Base-by-base conservation (phyloP, 2,329 filamentous ascomycete species). In the Colletotrichum ledebouriae region DNA sequence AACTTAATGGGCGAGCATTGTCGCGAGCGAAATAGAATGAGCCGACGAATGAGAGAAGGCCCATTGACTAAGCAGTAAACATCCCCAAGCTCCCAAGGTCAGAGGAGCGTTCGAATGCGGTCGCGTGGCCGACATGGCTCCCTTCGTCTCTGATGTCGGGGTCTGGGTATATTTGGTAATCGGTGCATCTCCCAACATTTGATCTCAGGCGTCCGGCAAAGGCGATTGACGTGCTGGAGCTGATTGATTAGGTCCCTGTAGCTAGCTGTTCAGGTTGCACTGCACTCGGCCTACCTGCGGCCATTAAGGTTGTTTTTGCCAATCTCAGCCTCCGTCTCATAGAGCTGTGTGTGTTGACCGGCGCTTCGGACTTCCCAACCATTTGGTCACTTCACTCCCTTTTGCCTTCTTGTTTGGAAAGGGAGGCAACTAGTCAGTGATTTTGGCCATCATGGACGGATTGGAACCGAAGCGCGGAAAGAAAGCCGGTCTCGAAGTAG, bases 1-100 rank as follows among this genome's bases (percentile, higher is more conserved):
- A 11, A 42, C 63, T 13, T 34, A 49, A 37, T 61, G 42, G 57
- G 57, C 64, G 64, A 63, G 59, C 39, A 63, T 63, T 67, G 29
- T 50, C 53, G 64, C 59, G 64, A 67, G 52, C n/a, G 47, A 55
- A 33, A 20, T 47, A 25, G 34, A 25, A 17, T 6, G n/a, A 29
- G 13, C 17, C 6, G 47, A 22, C 64, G 64, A 64, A 64, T 67
- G 52, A 17, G 46, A 63, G 25, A 3, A 17, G 17, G 46, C 12
- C 7, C 15, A 7, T 11, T 22, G 41, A 41, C 37, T 7, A 11
- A 50, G 29, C 34, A 59, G 34, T 44, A 52, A 61, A 20, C 12
- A 64, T n/a, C 20, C 25, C 20, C 63, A 58, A 44, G 53, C 65
- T 59, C 25, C 3, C 20, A 15, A 49, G 17, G 53, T 47, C 25